These are phyloP conservation scores for Sclerospora graminicola DNA, from an alignment of 352 stramenopile species.

Conservation along the genomic window DNA sequence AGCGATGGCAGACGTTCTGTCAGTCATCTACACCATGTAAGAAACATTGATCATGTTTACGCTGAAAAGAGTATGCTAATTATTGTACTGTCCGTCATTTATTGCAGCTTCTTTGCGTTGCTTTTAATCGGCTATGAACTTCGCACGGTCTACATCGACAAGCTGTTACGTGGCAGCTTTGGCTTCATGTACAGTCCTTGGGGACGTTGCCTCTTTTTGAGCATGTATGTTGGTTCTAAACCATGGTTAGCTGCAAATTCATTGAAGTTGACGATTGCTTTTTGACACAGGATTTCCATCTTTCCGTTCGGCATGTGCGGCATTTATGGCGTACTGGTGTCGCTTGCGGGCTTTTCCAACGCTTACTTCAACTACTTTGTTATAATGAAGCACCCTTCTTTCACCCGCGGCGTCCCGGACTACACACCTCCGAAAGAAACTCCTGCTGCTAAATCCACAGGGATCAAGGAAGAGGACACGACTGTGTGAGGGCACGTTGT, in stretches of 20 bases:
- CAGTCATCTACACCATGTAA: conserved; percentile 83
- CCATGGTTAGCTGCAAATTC: not conserved
- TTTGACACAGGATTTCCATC: conserved; percentile 65
- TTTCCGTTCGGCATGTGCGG: conserved; percentile 83
- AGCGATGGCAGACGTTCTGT: conserved; percentile 63
- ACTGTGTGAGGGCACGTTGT: conserved; percentile 21
- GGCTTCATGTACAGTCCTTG: conserved; percentile 87
- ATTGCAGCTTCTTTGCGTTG: conserved; percentile 64
- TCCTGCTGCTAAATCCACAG: conserved; percentile 14
- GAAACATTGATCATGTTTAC: not conserved
- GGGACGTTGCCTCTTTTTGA: conserved; percentile 78
- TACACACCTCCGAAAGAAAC: conserved; percentile 65
- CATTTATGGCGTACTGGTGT: conserved; percentile 71
- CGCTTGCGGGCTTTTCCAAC: conserved; percentile 67
- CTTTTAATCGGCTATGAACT: conserved; percentile 81
- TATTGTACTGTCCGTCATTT: not conserved
- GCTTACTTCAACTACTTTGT: conserved; percentile 88
- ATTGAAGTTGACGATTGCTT: conserved; percentile 3
- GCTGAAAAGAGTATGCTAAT: not conserved
- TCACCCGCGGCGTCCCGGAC: conserved; percentile 74
- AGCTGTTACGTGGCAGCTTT: conserved; percentile 65
- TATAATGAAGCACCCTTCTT: conserved; percentile 83
- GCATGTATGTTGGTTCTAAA: conserved; percentile 48
- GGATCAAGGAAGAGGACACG: conserved; percentile 22
- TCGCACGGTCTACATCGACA: conserved; percentile 55